Base-by-base conservation (phyloP, 345 rosid species). In the Nasturtium officinale region DNA sequence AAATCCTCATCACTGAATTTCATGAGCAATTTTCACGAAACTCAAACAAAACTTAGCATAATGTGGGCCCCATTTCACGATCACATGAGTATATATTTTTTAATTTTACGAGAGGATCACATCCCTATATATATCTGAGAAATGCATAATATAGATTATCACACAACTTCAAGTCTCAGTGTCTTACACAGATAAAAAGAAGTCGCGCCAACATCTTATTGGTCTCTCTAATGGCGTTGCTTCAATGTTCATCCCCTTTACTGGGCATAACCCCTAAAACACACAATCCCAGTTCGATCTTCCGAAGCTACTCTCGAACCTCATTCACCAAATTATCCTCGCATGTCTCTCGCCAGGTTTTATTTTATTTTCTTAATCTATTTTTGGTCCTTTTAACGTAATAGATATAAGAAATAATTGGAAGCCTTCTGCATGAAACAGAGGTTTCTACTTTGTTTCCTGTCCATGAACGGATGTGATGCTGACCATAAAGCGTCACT, bases 391-490 rank as follows among this genome's bases (percentile, higher is more conserved):
- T 48, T 25, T 21, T 40, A 25, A n/a, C 17, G 61, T 10, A 5
- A 18, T 18, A 18, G 12, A 38, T 12, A 26, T 18, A 25, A 17
- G 3, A 28, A 17, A 30, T 3, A 26, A 38, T 1, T 42, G 2
- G 13, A 30, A 45, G 54, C 65, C 40, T 32, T 21, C 37, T 35
- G n/a, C 0, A 0, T 71, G 65, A 38, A 48, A 13, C 83, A 84
- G 85, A 81, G 81, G 76, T 52, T 69, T 32, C 78, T 71, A 69
- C 21, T 76, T 3, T 71, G 80, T 79, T 76, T 82, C 5, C 10
- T 86, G 47, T 84, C 86, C 60, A 89, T 89, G 96, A 91, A 87
- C 62, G 97, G 97, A 3, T 86, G 93, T 80, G 76, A 81, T 32
- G 83, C 86, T 62, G 81, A 80, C 73, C 71, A 83, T 2, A 65